phyloP scores from a whole-genome alignment of 768 basidiomycete genomes.

The Auriscalpium orientale region DNA sequence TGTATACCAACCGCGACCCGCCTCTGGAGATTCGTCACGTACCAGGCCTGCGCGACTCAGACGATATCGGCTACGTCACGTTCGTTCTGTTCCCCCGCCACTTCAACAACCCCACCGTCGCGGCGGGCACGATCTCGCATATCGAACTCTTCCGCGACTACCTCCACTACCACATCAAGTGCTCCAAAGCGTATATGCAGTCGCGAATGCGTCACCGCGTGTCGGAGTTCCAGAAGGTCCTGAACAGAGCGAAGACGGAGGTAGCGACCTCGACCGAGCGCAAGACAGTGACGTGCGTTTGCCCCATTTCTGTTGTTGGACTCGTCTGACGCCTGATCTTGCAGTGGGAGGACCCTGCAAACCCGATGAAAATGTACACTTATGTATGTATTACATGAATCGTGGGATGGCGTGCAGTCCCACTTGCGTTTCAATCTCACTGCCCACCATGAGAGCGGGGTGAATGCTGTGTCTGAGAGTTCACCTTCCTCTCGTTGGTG shows the following conservation, averaged over 20 bases:
- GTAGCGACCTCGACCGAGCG: constrained; percentile 61
- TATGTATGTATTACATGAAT: constrained; percentile 8
- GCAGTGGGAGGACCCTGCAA: constrained; percentile 14
- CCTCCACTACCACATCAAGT: constrained; percentile 99
- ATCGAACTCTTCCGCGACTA: constrained; percentile 97
- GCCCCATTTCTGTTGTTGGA: background rate
- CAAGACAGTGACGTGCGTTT: constrained; percentile 81
- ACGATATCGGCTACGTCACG: constrained; percentile 39
- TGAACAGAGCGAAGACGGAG: constrained; percentile 96
- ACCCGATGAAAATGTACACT: constrained; percentile 12
- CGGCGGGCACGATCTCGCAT: constrained; percentile 80
- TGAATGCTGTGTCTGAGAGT: no score
- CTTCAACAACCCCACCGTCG: constrained; percentile 64
- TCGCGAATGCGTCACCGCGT: constrained; percentile 92
- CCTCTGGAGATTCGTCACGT: constrained; percentile 94
- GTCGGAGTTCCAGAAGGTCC: constrained; percentile 89
- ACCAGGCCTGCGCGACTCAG: constrained; percentile 62
- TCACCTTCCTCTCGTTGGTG: no score
- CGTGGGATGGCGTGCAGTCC: no score
- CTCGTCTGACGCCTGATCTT: background rate
- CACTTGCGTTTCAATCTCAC: no score
- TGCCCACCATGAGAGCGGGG: no score
- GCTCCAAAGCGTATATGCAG: constrained; percentile 98
- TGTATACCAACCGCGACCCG: constrained; percentile 91
- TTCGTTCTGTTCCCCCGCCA: constrained; percentile 89